A percentile compares a stretch with the other conserved stretches of the same genome.
These are phyloP conservation scores for Fusarium sp. DNA, from an alignment of 2,329 filamentous ascomycete species.

Conservation along the genomic window DNA sequence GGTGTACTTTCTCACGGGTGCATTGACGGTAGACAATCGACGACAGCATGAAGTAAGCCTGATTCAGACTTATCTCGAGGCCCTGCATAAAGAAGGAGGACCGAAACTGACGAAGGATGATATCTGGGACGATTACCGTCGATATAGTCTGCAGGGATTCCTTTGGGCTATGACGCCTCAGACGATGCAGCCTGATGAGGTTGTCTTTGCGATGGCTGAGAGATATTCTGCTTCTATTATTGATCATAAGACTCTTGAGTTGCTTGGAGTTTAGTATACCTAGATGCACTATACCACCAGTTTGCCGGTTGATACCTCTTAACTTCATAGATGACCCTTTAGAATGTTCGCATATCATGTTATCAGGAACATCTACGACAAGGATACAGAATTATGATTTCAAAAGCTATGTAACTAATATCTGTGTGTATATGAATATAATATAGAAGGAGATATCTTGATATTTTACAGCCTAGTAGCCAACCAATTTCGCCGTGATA, in stretches of 20 bases:
- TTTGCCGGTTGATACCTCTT: no score
- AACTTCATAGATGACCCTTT: no score
- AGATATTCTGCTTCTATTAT: constrained; percentile 1
- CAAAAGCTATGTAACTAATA: no score
- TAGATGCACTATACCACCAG: no score
- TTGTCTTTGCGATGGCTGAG: constrained; percentile 2
- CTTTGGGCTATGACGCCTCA: constrained; percentile 9
- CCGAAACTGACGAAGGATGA: neutral
- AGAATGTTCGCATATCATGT: no score
- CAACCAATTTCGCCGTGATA: no score
- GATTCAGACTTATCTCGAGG: neutral
- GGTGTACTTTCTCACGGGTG: neutral
- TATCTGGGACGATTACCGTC: neutral
- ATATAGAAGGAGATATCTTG: no score
- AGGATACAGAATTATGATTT: no score
- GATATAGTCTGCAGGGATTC: constrained; percentile 7
- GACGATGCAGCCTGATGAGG: neutral
- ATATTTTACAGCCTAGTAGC: no score
- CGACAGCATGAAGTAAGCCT: neutral
- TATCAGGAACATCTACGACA: no score
- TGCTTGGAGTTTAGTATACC: neutral
- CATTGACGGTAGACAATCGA: neutral
- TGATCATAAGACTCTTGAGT: neutral
- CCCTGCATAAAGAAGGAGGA: constrained; percentile 2
- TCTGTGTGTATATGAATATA: no score